A percentile compares a stretch with the other conserved stretches of the same genome.
Evolutionary conservation across 805 yeast species (phyloP).

Genomic region (Candida odintsovae): DNA sequence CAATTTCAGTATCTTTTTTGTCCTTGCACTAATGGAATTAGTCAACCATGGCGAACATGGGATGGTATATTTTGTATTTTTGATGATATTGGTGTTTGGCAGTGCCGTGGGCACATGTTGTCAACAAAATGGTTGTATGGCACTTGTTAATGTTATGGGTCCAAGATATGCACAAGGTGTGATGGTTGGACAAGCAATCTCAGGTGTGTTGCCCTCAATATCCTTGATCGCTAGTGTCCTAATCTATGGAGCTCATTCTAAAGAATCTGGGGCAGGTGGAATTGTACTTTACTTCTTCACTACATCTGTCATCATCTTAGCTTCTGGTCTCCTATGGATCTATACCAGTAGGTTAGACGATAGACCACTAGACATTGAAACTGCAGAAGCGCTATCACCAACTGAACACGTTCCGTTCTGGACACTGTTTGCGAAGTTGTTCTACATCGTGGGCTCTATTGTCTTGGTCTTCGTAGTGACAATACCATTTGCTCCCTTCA

Average conservation of each 20-base stretch:
- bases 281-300: constrained; percentile 41
- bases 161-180: constrained; percentile 79
- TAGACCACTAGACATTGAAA: constrained; percentile 14
- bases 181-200: constrained; percentile 92
- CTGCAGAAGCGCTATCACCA: constrained; percentile 1
- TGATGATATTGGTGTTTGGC: constrained; percentile 57
- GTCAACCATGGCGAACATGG: constrained; percentile 16
- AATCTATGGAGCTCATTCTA: constrained; percentile 18
- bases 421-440: constrained; percentile 55
- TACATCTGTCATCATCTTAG: constrained; percentile 41
- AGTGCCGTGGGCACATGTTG: constrained; percentile 74
- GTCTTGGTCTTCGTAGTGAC: constrained; percentile 71
- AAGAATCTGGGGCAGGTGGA: constrained; percentile 17
- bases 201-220: constrained; percentile 87
- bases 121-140: constrained; percentile 88
- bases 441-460: constrained; percentile 60
- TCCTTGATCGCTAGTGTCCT: constrained; percentile 54
- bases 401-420: constrained; percentile 49
- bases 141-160: constrained; percentile 73
- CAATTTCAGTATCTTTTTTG: constrained; percentile 51
- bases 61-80: constrained; percentile 33
- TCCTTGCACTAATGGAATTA: constrained; percentile 18
- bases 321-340: constrained; percentile 36
- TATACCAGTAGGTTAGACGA: constrained; percentile 25
- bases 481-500: constrained; percentile 84